These are phyloP conservation scores for Oropetium thomaeum DNA, from an alignment of 176 grass and related monocot species.

Conservation along the genomic window DNA sequence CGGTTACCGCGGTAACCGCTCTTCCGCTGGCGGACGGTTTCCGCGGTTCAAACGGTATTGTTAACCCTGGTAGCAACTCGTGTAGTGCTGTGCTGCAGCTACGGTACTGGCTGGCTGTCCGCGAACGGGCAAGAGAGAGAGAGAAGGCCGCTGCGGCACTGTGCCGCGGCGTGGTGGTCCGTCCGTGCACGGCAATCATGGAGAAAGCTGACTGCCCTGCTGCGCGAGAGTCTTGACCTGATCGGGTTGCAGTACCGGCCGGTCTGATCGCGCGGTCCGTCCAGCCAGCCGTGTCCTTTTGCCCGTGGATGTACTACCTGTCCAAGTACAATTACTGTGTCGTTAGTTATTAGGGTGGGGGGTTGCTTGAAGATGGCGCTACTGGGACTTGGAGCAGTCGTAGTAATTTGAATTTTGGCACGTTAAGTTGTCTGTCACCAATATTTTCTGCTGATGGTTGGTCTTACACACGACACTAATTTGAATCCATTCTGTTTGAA, in stretches of 20 bases:
- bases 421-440: too few relatives aligned
- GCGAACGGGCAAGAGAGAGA: too few relatives aligned
- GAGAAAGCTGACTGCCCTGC: background rate
- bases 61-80: conserved; percentile 20
- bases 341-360: background rate
- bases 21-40: too few relatives aligned
- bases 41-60: too few relatives aligned
- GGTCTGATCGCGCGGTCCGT: background rate
- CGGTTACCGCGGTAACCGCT: too few relatives aligned
- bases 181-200: conserved; percentile 12
- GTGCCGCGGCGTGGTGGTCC: conserved; percentile 26
- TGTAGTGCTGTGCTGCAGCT: conserved; percentile 7
- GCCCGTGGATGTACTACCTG: background rate
- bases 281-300: background rate
- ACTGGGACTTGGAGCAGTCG: background rate
- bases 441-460: too few relatives aligned
- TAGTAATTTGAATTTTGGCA: background rate
- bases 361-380: background rate
- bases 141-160: too few relatives aligned
- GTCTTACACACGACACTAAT: too few relatives aligned
- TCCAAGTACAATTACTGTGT: background rate
- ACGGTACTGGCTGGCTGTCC: background rate
- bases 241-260: background rate
- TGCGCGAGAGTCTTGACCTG: background rate
- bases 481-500: too few relatives aligned